Percentiles rank a stretch among this genome's conserved stretches.
phyloP scores from a whole-genome alignment of 176 grass and related monocot genomes.

The Zea mays region DNA sequence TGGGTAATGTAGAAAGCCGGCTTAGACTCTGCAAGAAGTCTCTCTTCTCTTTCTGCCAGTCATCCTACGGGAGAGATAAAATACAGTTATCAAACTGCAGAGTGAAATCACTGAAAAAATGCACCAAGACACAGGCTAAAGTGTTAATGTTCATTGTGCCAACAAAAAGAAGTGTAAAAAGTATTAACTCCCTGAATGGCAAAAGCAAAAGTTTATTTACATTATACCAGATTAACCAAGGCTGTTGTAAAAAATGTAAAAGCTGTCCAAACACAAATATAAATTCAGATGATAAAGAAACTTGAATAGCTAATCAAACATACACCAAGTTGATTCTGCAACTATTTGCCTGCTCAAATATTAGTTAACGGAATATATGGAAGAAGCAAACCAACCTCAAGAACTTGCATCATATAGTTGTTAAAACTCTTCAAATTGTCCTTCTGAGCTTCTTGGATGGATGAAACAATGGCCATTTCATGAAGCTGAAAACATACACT shows the following conservation, averaged over 20 bases:
- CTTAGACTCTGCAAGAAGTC: conserved; percentile 90
- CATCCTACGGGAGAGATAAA: conserved; percentile 58
- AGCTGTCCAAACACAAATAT: conserved; percentile 7
- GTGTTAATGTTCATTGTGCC: not conserved
- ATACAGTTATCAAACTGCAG: conserved; percentile 23
- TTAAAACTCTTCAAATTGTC: conserved; percentile 96
- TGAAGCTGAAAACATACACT: conserved; percentile 69
- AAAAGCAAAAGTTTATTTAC: not conserved
- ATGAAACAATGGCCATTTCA: conserved; percentile 90
- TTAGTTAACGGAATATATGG: conserved; percentile 30
- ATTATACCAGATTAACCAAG: conserved; percentile 24
- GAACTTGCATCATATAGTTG: conserved; percentile 90
- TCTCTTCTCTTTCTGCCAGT: conserved; percentile 96
- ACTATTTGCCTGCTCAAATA: conserved; percentile 20
- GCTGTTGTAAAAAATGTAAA: conserved; percentile 23
- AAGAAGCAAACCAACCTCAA: conserved; percentile 70
- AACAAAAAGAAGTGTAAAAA: not conserved
- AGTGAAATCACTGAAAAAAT: conserved; percentile 13
- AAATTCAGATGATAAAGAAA: conserved; percentile 23
- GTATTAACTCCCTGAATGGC: conserved; percentile 19
- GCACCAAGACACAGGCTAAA: not conserved
- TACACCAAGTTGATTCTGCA: conserved; percentile 20
- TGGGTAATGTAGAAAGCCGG: conserved; percentile 87
- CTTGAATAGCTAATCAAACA: conserved; percentile 1
- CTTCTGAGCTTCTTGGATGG: conserved; percentile 99